Evolutionary conservation across 768 basidiomycete genomes (phyloP), one percentile per base, ranked within the genome.

Genomic region (Cantharellus anzutake): DNA sequence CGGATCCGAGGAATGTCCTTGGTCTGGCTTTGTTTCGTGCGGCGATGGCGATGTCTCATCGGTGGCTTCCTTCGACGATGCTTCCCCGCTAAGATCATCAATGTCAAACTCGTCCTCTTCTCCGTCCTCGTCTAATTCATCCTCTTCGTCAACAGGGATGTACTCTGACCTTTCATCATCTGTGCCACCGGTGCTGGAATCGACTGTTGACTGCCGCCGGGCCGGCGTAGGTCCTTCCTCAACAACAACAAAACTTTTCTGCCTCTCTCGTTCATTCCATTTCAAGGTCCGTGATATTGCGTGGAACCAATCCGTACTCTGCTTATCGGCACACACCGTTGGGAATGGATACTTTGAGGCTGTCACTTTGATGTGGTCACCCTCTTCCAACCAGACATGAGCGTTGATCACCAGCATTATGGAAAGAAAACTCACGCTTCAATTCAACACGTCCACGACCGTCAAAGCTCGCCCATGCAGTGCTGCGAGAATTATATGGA

Each of bases 391-490:
- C 58, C 20, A 29, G 20, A 29, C 20, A 29, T 29, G 20, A 29
- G 20, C 20, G 20, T 29, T 29, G 20, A 29, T 29, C 20, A 29
- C 3, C 41, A n/a, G n/a, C n/a, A n/a, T n/a, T 55, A 11, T 20
- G 44, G 44, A 20, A 55, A 55, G 35, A 55, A 55, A 3, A 76
- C 89, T 67, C 67, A 94, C 94, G 96, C 71, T 87, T 87, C 34
- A 98, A 75, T 71, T 99, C 96, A 7, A 99, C 86, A 41, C 96
- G 80, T 0, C 96, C 96, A 51, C 96, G 82, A 29, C 96, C 96
- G 67, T 99, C 96, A 68, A 99, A 99, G 29, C 90, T 93, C 4
- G 88, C 96, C 96, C 96, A 99, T 4, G 96, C 96, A 0, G 94
- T 99, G 67, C 91, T 94, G 51, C 96, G 76, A 34, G 92, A 96